Evolutionary conservation across 2,329 filamentous ascomycete species (phyloP), one percentile per base, ranked within the genome.

Genomic region (Exutisphaerella laricina): DNA sequence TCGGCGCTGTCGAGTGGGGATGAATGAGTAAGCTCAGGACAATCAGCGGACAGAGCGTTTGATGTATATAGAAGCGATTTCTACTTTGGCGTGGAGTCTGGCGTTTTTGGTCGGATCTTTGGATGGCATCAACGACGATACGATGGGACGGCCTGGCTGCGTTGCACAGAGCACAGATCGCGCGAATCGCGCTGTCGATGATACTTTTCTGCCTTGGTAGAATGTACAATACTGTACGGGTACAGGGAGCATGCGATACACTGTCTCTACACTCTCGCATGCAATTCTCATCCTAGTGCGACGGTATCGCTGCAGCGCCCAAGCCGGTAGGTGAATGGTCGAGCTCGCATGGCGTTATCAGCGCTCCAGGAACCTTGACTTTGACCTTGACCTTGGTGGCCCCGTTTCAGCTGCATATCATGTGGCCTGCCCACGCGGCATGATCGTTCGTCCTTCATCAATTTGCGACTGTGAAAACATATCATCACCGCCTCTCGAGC

Each of bases 371-470:
- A n/a, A n/a, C n/a, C n/a, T n/a, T n/a, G n/a, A n/a, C n/a, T n/a
- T n/a, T n/a, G n/a, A n/a, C n/a, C n/a, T n/a, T n/a, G 26, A 39
- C 43, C 43, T 45, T 45, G 43, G 41, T 45, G 43, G 43, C 13
- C 30, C 10, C 18, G 38, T 41, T 17, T 33, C 30, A 33, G 30
- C 30, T 33, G 30, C 36, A 25, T 26, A 17, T 29, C 8, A 21
- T 4, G 29, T 33, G 28, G 30, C 22, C 17, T 41, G 39, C 34
- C 30, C 43, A 41, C 25, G n/a, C n/a, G n/a, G n/a, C n/a, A n/a
- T n/a, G n/a, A n/a, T n/a, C n/a, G n/a, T n/a, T n/a, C n/a, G n/a
- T n/a, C n/a, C n/a, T n/a, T n/a, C n/a, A n/a, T n/a, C n/a, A n/a
- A n/a, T n/a, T n/a, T n/a, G n/a, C n/a, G n/a, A n/a, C n/a, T n/a